These are phyloP conservation scores for Fusarium incarnatum DNA, from an alignment of 2,329 filamentous ascomycete genomes.

Conservation along the genomic window DNA sequence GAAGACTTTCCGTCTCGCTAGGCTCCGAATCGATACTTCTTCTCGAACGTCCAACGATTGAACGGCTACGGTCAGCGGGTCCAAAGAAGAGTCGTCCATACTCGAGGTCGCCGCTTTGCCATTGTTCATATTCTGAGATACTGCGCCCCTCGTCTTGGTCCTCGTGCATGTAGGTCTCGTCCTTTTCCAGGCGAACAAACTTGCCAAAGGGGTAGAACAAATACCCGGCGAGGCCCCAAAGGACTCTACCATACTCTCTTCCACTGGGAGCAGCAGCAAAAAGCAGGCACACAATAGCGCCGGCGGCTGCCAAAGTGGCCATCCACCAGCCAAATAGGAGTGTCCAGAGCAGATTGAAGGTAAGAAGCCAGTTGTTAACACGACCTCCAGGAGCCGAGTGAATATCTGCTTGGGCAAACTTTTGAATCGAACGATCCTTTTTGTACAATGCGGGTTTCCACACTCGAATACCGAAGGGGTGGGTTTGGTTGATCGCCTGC, in stretches of 20 bases:
- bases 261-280: slow-evolving; percentile 84
- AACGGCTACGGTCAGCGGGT: slow-evolving; percentile 75
- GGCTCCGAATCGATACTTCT: slow-evolving; percentile 87
- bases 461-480: slow-evolving; percentile 97
- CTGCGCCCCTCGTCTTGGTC: slow-evolving; percentile 95
- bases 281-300: slow-evolving; percentile 81
- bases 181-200: slow-evolving; percentile 91
- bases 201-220: slow-evolving; percentile 97
- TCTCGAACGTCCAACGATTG: slow-evolving; percentile 86
- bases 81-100: slow-evolving; percentile 97
- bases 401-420: slow-evolving; percentile 95
- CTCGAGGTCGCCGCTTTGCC: slow-evolving; percentile 97
- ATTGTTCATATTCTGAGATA: slow-evolving; percentile 98
- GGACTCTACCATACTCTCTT: slow-evolving; percentile 84
- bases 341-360: slow-evolving; percentile 94
- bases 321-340: slow-evolving; percentile 97
- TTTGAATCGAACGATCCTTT: slow-evolving; percentile 95
- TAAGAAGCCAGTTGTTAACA: slow-evolving; percentile 84
- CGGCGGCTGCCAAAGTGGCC: slow-evolving; percentile 77
- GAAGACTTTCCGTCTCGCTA: slow-evolving; percentile 88
- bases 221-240: slow-evolving; percentile 87
- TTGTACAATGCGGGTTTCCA: slow-evolving; percentile 99
- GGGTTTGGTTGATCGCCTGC: slow-evolving; percentile 97
- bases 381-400: slow-evolving; percentile 91
- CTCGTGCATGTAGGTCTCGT: slow-evolving; percentile 93